Evolutionary conservation across 1,139 yeast genomes (phyloP), one percentile per base, ranked within the genome.

Genomic region (Candida sanyaensis): DNA sequence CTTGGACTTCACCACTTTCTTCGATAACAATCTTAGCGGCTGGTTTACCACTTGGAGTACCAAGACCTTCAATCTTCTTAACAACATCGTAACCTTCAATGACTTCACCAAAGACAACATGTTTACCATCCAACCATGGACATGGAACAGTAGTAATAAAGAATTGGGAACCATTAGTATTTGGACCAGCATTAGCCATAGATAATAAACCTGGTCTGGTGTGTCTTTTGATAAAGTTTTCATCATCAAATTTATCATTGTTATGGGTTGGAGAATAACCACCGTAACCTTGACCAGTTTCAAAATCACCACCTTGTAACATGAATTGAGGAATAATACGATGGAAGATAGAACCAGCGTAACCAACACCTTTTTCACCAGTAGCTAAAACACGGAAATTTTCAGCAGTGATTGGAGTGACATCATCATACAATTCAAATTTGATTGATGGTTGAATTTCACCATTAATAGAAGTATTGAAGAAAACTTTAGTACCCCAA

Each of bases 301-400:
- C 71, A 50, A 68, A 68, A 58, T 71, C 77, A 51, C 77, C 77
- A 55, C 76, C 77, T 58, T 71, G 77, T 57, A 71, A 64, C 76
- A 71, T 71, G 57, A 71, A 71, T 55, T 61, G 58, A n/a, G 76
- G 76, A 45, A 71, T 71, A 27, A 71, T 68, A 57, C 77, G 60
- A 64, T 71, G 77, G 69, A 71, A 70, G 38, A 83, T 78, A 5
- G 41, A 37, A 9, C 41, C 39, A 7, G 10, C n/a, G 32, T 37
- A 37, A 24, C 97, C 97, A 71, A 80, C 89, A 52, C 97, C 97
- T 80, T 90, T 86, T 78, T 91, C 96, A 65, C 97, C 97, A 57
- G 97, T 91, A 69, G 87, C 80, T 64, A 91, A 80, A 57, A 96
- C 97, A 73, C 96, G 84, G 89, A 91, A 91, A 83, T 91, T 91